Percentiles rank a stretch among this genome's conserved stretches.
Conservation (phyloP, 2,329 filamentous ascomycete genomes). For the Ascochyta viciae-villosae region DNA sequence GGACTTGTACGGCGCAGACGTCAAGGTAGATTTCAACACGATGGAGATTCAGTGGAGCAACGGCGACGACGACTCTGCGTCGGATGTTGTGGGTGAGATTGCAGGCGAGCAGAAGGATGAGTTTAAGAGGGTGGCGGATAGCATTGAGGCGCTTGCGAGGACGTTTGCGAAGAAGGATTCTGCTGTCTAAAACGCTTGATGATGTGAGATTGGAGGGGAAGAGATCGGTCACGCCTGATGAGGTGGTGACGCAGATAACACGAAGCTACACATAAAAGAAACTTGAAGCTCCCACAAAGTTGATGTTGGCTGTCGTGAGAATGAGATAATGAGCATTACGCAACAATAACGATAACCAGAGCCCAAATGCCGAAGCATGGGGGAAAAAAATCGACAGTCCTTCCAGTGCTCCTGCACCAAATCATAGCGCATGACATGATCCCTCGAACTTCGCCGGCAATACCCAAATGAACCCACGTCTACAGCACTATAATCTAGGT, state of each 20-base stretch:
- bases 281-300: no score
- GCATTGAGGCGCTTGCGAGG: conserved; percentile 51
- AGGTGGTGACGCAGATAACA: not conserved
- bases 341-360: not conserved
- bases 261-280: not conserved
- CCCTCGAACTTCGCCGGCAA: not conserved
- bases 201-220: not conserved
- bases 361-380: not conserved
- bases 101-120: conserved; percentile 52
- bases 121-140: conserved; percentile 53
- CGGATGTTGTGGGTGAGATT: conserved; percentile 42
- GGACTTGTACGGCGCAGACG: conserved; percentile 51
- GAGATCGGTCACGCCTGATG: not conserved
- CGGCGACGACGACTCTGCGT: conserved; percentile 47
- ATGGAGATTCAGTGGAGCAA: conserved; percentile 54
- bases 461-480: not conserved
- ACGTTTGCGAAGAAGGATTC: conserved; percentile 52
- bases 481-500: conserved; percentile 50
- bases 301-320: no score
- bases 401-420: not conserved
- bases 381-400: not conserved
- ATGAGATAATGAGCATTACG: no score
- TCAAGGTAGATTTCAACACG: conserved; percentile 51
- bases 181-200: conserved; percentile 31
- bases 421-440: not conserved